These are phyloP conservation scores for Xylaria castorea DNA, from an alignment of 495 filamentous ascomycete species.

Conservation along the genomic window DNA sequence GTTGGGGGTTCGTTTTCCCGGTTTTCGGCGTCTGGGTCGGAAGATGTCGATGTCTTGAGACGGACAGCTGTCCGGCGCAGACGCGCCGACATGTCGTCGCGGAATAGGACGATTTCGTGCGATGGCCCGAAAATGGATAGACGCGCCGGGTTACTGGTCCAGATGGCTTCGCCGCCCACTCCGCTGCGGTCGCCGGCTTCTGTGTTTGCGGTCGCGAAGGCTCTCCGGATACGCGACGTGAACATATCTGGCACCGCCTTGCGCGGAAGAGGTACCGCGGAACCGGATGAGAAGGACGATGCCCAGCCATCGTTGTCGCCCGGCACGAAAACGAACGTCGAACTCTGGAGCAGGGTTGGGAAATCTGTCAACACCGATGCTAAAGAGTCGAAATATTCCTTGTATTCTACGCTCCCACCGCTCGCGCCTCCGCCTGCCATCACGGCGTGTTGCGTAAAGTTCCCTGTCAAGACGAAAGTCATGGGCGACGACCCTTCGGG, in stretches of 20 bases:
- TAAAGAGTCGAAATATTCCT: constrained; percentile 89
- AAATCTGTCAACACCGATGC: constrained; percentile 85
- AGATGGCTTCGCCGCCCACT: constrained; percentile 72
- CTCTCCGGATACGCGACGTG: constrained; percentile 80
- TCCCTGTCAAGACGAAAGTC: constrained; percentile 80
- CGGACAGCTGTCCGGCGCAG: constrained; percentile 75
- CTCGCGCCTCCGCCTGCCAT: constrained; percentile 71
- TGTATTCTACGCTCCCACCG: constrained; percentile 85
- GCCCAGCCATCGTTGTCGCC: constrained; percentile 96
- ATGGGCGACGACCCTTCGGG: constrained; percentile 72
- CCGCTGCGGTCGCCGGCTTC: constrained; percentile 33
- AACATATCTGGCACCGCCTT: constrained; percentile 83
- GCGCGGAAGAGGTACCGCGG: constrained; percentile 74
- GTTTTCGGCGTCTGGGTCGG: constrained; percentile 39
- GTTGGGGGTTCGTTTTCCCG: constrained; percentile 36
- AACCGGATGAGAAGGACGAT: constrained; percentile 84
- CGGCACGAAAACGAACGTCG: constrained; percentile 90
- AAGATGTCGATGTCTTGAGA: constrained; percentile 49
- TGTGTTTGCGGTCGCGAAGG: constrained; percentile 77
- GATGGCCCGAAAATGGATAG: constrained; percentile 82
- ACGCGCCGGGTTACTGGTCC: constrained; percentile 85
- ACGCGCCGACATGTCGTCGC: constrained; percentile 83
- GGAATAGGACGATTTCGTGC: constrained; percentile 83
- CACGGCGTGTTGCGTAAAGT: constrained; percentile 77
- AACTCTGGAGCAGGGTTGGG: constrained; percentile 75